Evolutionary conservation across 805 yeast species (phyloP).

Genomic region (Yueomyces sinensis): DNA sequence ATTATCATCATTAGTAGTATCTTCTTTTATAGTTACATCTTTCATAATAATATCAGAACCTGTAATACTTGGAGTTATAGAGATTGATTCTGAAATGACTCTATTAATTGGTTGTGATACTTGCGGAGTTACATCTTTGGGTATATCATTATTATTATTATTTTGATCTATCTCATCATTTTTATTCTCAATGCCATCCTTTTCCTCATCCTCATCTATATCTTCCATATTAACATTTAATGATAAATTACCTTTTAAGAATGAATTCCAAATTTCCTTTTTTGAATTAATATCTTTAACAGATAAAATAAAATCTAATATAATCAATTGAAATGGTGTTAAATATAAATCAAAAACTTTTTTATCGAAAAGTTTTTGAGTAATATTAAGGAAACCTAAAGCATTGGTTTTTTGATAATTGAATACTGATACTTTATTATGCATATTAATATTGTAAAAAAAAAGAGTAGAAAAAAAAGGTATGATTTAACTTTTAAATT

Average conservation of each 20-base stretch:
- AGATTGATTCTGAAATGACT: constrained; percentile 8
- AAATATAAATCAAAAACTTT: constrained; percentile 35
- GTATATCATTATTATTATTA: background rate
- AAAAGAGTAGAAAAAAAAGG: no score
- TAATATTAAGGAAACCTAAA: constrained; percentile 19
- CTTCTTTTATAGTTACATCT: background rate
- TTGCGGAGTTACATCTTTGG: background rate
- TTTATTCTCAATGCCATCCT: background rate
- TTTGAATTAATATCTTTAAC: constrained; percentile 14
- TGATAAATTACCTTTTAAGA: constrained; percentile 25
- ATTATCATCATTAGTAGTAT: constrained; percentile 5
- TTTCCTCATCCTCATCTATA: constrained; percentile 1
- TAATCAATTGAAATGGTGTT: constrained; percentile 41
- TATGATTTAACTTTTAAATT: no score
- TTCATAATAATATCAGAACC: background rate
- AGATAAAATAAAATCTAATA: constrained; percentile 34
- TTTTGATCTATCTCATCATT: background rate
- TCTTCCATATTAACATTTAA: constrained; percentile 14
- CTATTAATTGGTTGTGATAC: constrained; percentile 5
- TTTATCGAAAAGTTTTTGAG: constrained; percentile 25
- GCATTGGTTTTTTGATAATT: constrained; percentile 23
- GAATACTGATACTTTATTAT: constrained; percentile 11
- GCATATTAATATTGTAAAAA: no score
- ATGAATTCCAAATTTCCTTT: constrained; percentile 31
- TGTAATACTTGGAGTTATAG: background rate